Percentiles rank a stretch among this genome's conserved stretches.
phyloP scores from a whole-genome alignment of 768 basidiomycete genomes.

The Udeniomyces megalosporus region DNA sequence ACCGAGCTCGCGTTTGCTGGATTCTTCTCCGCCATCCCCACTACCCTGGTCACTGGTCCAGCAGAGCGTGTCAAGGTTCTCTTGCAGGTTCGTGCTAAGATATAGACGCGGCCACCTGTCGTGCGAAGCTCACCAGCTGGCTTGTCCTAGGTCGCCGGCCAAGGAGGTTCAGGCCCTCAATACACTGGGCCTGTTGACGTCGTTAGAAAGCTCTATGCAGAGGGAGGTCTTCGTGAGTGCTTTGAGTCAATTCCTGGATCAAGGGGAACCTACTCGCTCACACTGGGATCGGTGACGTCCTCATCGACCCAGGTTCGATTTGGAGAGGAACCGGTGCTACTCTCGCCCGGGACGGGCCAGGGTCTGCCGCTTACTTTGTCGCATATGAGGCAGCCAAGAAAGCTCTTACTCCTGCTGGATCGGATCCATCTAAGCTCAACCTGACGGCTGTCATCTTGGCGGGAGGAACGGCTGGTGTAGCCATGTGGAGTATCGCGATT shows the following conservation, averaged over 20 bases:
- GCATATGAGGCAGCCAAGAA: conserved; percentile 91
- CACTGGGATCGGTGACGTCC: too few relatives aligned
- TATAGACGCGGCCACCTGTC: background rate
- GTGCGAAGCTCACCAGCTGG: background rate
- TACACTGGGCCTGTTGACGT: conserved; percentile 91
- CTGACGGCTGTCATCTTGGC: conserved; percentile 74
- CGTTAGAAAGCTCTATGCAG: conserved; percentile 71
- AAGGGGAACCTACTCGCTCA: too few relatives aligned
- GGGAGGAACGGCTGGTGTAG: conserved; percentile 85
- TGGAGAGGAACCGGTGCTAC: conserved; percentile 91
- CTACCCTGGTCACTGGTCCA: conserved; percentile 82
- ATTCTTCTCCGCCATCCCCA: conserved; percentile 82
- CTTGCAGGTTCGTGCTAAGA: conserved; percentile 45
- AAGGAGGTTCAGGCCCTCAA: conserved; percentile 47
- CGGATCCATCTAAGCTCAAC: conserved; percentile 64
- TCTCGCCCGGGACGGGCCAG: conserved; percentile 83
- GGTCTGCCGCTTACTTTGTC: conserved; percentile 93
- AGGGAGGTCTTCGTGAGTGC: conserved; percentile 51
- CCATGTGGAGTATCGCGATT: conserved; percentile 96
- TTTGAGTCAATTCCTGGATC: background rate
- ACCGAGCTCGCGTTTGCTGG: conserved; percentile 79
- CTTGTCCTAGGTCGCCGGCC: conserved; percentile 60
- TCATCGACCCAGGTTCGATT: conserved; percentile 38
- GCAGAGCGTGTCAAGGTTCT: conserved; percentile 94
- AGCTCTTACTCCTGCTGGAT: conserved; percentile 58